Evolutionary conservation across 805 yeast genomes (phyloP), one percentile per base, ranked within the genome.

Genomic region (Wickerhamomyces pijperi): DNA sequence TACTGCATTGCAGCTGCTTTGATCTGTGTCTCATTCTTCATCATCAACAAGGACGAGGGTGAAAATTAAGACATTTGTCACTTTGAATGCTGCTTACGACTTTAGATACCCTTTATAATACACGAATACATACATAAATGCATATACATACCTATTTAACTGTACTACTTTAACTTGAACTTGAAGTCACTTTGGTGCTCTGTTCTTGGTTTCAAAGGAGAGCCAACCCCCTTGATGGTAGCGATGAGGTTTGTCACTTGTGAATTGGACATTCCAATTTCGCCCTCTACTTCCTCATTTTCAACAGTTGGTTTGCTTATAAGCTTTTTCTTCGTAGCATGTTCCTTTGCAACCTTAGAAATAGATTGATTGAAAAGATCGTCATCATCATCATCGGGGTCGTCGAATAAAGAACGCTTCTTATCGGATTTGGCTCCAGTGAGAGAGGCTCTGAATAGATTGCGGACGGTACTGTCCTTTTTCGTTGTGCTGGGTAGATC

Each of bases 1-100:
- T 92, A 92, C 54, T 60, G 81, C 12, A 49, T 81, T 29, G 97
- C 97, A 2, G 97, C 97, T 2, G 50, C 61, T 3, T 63, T 87
- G 36, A 94, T 92, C 31, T 75, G 88, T 19, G 59, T 76, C 18
- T 90, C 97, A 1, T 92, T 92, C 55, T 73, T 87, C 47, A 76
- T 82, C 35, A 79, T 92, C 35, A 90, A 90, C 59, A 75, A 68
- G 46, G 85, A 79, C 49, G 94, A 85, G 45, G 77, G 29, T 11
- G 29, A 25, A 13, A 25, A 25, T 4, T 25, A 12, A 13, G 13
- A 8, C 29, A 25, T n/a, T n/a, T n/a, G n/a, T n/a, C n/a, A n/a
- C n/a, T n/a, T n/a, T n/a, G n/a, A 21, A 21, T 9, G 6, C 6
- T 7, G 9, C 6, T 21, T 7, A 9, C 23, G 9, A 6, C 23